A percentile compares a stretch with the other conserved stretches of the same genome.
Conservation (phyloP, 106 monocot species). For the Apostasia ramifera region DNA sequence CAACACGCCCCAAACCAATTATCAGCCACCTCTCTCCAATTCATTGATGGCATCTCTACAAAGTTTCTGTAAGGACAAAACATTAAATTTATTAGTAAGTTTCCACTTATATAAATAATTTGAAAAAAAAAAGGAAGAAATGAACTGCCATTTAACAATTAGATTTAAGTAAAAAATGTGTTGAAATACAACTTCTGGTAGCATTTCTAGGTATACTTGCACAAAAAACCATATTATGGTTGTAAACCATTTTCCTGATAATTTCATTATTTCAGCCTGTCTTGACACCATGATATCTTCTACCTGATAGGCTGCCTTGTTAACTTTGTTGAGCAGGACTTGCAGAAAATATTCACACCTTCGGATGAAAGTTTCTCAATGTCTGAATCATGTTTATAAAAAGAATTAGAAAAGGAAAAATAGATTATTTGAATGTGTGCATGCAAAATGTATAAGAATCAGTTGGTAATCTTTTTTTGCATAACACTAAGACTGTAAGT, state of each 20-base stretch:
- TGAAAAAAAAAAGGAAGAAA: too few relatives aligned
- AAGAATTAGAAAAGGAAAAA: conserved; percentile 1
- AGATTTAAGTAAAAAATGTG: too few relatives aligned
- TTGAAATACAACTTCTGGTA: too few relatives aligned
- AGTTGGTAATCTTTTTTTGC: neutral
- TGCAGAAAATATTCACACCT: conserved; percentile 73
- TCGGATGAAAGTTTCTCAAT: conserved; percentile 44
- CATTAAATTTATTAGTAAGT: neutral
- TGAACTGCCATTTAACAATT: too few relatives aligned
- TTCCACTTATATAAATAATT: too few relatives aligned
- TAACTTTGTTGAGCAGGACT: conserved; percentile 59
- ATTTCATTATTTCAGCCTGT: neutral
- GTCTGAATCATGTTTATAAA: conserved; percentile 30
- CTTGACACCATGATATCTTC: neutral
- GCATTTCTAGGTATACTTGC: too few relatives aligned
- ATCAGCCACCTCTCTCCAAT: conserved; percentile 91
- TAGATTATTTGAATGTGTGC: neutral
- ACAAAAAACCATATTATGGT: too few relatives aligned
- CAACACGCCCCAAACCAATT: conserved; percentile 98
- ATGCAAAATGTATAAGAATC: neutral
- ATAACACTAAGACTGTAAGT: neutral
- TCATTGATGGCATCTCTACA: conserved; percentile 76
- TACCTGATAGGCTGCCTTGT: conserved; percentile 78
- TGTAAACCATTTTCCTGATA: neutral
- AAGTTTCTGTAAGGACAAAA: conserved; percentile 42